phyloP scores from a whole-genome alignment of 192 early-diverging fungal species.

The Nowakowskiella sp. region DNA sequence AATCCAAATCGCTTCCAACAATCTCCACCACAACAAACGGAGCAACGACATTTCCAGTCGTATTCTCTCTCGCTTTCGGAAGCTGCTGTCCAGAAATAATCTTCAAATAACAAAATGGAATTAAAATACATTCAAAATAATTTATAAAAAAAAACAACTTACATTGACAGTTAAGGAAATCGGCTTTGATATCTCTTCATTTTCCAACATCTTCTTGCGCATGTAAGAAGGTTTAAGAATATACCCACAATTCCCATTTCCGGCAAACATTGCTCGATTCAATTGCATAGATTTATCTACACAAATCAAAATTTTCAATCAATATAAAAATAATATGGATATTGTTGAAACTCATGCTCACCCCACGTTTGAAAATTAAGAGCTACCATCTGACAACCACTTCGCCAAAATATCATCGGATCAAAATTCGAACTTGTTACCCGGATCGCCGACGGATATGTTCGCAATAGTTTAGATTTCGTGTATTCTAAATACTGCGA shows the following conservation, averaged over 20 bases:
- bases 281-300: slow-evolving; percentile 70
- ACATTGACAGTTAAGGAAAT: too few species aligned
- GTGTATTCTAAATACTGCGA: slow-evolving; percentile 51
- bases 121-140: too few species aligned
- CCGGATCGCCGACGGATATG: slow-evolving; percentile 76
- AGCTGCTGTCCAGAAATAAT: slow-evolving; percentile 65
- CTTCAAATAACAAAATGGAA: too few species aligned
- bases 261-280: slow-evolving; percentile 73
- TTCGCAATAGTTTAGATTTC: slow-evolving; percentile 53
- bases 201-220: slow-evolving; percentile 13
- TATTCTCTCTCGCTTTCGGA: slow-evolving; percentile 50
- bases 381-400: slow-evolving; percentile 79
- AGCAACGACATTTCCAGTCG: slow-evolving; percentile 41
- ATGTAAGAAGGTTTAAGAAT: slow-evolving; percentile 62
- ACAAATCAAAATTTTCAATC: not conserved
- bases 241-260: slow-evolving; percentile 68
- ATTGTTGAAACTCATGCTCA: slow-evolving; percentile 13
- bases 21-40: slow-evolving; percentile 56
- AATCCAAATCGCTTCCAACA: slow-evolving; percentile 30
- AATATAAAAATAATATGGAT: slow-evolving; percentile 5
- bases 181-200: too few species aligned
- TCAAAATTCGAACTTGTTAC: slow-evolving; percentile 78
- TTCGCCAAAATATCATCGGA: slow-evolving; percentile 71
- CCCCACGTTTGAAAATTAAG: slow-evolving; percentile 82
- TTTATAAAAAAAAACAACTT: too few species aligned